Percentiles rank a stretch among this genome's conserved stretches.
These are phyloP conservation scores for Trichoderma guizhouense DNA, from an alignment of 2,329 filamentous ascomycete genomes.

Conservation along the genomic window DNA sequence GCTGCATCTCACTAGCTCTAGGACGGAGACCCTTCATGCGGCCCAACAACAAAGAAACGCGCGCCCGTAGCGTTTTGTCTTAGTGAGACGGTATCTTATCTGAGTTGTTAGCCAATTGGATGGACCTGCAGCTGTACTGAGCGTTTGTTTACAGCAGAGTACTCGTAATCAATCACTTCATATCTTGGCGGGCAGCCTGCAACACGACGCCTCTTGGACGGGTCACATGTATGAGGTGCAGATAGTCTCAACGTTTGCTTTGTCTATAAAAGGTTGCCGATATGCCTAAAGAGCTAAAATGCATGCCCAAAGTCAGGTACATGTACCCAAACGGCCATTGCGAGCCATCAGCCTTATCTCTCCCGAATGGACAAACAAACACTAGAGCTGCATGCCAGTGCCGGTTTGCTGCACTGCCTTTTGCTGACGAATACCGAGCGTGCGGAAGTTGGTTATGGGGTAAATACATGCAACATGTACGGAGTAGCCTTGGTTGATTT, in stretches of 20 bases:
- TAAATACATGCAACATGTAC: background rate
- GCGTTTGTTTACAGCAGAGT: background rate
- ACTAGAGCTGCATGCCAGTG: background rate
- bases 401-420: background rate
- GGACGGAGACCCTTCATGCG: conserved; percentile 4
- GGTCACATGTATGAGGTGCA: background rate
- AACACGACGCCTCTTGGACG: background rate
- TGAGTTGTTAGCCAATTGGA: background rate
- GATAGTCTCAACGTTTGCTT: background rate
- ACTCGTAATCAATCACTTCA: background rate
- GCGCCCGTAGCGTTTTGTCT: background rate
- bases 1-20: conserved; percentile 2
- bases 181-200: background rate
- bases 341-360: background rate
- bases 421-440: background rate
- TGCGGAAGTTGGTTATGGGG: background rate
- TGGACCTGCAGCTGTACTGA: background rate
- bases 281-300: background rate
- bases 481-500: background rate
- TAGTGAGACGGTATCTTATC: background rate
- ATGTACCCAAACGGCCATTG: background rate
- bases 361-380: background rate
- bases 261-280: background rate
- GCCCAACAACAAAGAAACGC: background rate
- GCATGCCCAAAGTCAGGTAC: background rate